Evolutionary conservation across 257 asterid species (phyloP), one percentile per base, ranked within the genome.

Genomic region (Osmanthus fragrans): DNA sequence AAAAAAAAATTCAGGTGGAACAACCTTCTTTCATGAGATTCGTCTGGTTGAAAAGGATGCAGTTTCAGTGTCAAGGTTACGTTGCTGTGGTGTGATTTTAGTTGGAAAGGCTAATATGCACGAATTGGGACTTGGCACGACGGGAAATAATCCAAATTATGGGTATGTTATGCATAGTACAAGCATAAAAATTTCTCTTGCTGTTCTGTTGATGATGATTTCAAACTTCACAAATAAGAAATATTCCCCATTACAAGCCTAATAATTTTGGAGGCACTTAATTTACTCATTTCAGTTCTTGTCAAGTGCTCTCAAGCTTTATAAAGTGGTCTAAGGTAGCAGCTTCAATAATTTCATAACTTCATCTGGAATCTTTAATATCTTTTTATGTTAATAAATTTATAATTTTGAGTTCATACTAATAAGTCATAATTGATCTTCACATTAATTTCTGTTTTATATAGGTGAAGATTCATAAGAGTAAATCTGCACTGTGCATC

Each of bases 31-130:
- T 70, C 94, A 96, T 49, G 98, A 96, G 90, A 85, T 88, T 84
- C 96, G 90, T 70, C 86, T 81, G 77, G 97, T 90, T 45, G 76
- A 88, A 77, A 84, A 82, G 84, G 99, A 96, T 85, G 98, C 97
- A 39, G 86, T 74, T 71, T 89, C 85, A 60, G 97, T 92, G 70
- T 90, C 90, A 85, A 87, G 89, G 78, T 81, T 96, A 84, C 97
- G 99, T n/a, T 80, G 90, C 47, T 93, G 98, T 79, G 99, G 99
- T 71, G 97, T 82, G 75, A 81, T 96, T 81, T 89, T 96, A 47
- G 99, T 96, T 77, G 99, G 99, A 77, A 96, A 96, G 84, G 99
- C 99, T 72, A 96, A 93, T 87, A 96, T 96, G 99, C 98, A 96
- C 85, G 99, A 96, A 83, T 77, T 96, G 83, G 99, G 99, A 65